phyloP scores from a whole-genome alignment of 768 basidiomycete species.

The Tylopilus rubrobrunneus region DNA sequence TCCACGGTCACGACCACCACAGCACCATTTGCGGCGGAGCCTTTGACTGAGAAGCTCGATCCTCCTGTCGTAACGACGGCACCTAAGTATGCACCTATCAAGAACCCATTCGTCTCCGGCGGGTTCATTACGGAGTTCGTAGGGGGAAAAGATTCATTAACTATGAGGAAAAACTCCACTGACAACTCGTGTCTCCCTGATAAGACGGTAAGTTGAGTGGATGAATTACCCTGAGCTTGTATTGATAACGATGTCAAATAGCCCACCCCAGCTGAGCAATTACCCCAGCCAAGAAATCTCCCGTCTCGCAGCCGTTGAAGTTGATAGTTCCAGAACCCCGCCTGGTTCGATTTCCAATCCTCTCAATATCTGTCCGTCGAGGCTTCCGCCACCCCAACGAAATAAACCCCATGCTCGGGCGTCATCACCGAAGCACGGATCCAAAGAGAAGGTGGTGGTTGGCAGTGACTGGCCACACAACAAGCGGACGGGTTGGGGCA shows the following conservation, averaged over 20 bases:
- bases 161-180: no score
- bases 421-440: constrained; percentile 12
- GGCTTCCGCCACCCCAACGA: constrained; percentile 12
- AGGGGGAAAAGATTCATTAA: constrained; percentile 25
- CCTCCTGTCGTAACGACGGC: constrained; percentile 6
- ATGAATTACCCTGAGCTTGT: background rate
- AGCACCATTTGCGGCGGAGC: no score
- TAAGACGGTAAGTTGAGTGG: constrained; percentile 10
- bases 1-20: no score
- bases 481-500: constrained; percentile 23
- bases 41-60: no score
- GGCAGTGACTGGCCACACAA: constrained; percentile 48
- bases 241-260: constrained; percentile 5
- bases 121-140: constrained; percentile 47
- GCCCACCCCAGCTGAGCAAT: constrained; percentile 15
- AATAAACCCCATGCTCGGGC: constrained; percentile 7
- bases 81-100: constrained; percentile 19
- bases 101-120: constrained; percentile 50
- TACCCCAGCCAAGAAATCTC: constrained; percentile 11
- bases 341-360: constrained; percentile 48
- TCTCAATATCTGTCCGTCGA: constrained; percentile 50
- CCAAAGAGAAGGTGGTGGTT: constrained; percentile 33
- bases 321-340: constrained; percentile 24
- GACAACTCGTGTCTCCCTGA: constrained; percentile 17
- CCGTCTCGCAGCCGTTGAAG: constrained; percentile 8